Conservation (phyloP, 805 yeast species). For the Candida boleticola region DNA sequence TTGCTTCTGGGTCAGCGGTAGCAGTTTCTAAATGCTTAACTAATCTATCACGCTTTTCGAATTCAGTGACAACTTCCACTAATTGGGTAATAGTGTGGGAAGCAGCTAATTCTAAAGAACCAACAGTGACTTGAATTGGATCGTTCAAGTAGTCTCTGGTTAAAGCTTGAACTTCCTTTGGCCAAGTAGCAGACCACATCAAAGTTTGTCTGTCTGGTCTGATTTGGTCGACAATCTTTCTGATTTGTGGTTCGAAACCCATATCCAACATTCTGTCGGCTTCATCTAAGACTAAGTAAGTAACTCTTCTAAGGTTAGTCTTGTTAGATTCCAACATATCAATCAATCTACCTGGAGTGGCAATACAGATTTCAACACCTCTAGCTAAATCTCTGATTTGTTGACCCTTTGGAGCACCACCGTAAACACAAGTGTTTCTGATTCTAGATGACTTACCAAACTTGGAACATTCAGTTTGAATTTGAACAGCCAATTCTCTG, state of each 20-base stretch:
- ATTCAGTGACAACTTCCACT: conserved; percentile 87
- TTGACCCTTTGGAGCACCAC: conserved; percentile 99
- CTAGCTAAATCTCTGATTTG: conserved; percentile 94
- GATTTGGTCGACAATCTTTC: conserved; percentile 96
- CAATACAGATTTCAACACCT: conserved; percentile 95
- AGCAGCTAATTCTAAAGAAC: conserved; percentile 94
- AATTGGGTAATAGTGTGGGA: conserved; percentile 93
- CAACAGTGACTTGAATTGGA: conserved; percentile 94
- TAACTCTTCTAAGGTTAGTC: conserved; percentile 93
- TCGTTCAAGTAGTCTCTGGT: conserved; percentile 89
- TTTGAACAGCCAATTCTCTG: conserved; percentile 97
- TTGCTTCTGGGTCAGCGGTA: conserved; percentile 65
- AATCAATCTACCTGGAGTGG: conserved; percentile 98
- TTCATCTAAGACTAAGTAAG: conserved; percentile 96
- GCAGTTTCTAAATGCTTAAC: conserved; percentile 80
- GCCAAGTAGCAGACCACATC: conserved; percentile 99
- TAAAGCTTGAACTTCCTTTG: conserved; percentile 92
- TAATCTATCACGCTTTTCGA: conserved; percentile 91
- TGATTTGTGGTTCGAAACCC: conserved; percentile 99
- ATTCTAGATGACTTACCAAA: conserved; percentile 90
- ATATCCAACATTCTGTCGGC: conserved; percentile 99
- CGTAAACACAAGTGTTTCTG: conserved; percentile 96
- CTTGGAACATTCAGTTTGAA: conserved; percentile 92
- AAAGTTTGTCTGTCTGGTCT: conserved; percentile 99
- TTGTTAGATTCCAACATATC: conserved; percentile 95